Conservation (phyloP, 1,284 basidiomycete genomes). For the Phaffia rhodozyma region DNA sequence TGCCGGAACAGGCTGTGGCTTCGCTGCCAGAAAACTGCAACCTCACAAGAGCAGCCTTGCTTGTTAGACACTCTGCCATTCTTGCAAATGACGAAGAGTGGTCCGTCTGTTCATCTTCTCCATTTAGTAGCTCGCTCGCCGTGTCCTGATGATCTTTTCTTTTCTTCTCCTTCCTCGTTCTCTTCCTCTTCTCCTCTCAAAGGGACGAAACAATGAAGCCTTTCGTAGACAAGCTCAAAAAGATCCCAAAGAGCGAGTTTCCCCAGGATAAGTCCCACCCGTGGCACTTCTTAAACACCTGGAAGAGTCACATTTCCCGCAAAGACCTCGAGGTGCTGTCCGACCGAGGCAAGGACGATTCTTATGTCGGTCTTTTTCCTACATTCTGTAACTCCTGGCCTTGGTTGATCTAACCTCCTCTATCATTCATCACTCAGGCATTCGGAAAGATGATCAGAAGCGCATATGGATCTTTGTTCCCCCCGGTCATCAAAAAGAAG, state of each 20-base stretch:
- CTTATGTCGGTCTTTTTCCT: constrained; percentile 23
- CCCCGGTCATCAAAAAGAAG: too few relatives aligned
- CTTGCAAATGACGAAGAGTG: constrained; percentile 39
- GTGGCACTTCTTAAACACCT: constrained; percentile 33
- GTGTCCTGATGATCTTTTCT: too few relatives aligned
- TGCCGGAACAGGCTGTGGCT: constrained; percentile 27
- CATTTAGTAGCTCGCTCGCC: background rate
- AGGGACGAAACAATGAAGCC: constrained; percentile 31
- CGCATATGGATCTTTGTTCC: too few relatives aligned
- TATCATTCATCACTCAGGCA: background rate
- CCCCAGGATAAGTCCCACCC: constrained; percentile 20
- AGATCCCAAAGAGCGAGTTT: constrained; percentile 22
- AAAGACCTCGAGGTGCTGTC: constrained; percentile 61
- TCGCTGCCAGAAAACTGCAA: constrained; percentile 27
- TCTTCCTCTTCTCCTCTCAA: background rate
- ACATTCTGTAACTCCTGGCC: background rate
- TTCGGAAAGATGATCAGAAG: too few relatives aligned
- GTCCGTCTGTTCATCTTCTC: background rate
- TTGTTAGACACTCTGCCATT: constrained; percentile 36
- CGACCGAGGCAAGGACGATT: constrained; percentile 32
- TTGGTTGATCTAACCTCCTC: background rate
- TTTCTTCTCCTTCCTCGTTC: background rate
- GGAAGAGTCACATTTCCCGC: constrained; percentile 44
- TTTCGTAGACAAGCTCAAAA: constrained; percentile 34
- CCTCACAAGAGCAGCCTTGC: constrained; percentile 27